Evolutionary conservation across 2,329 filamentous ascomycete species (phyloP), one percentile per base, ranked within the genome.

Genomic region (Ophiostoma australiae): DNA sequence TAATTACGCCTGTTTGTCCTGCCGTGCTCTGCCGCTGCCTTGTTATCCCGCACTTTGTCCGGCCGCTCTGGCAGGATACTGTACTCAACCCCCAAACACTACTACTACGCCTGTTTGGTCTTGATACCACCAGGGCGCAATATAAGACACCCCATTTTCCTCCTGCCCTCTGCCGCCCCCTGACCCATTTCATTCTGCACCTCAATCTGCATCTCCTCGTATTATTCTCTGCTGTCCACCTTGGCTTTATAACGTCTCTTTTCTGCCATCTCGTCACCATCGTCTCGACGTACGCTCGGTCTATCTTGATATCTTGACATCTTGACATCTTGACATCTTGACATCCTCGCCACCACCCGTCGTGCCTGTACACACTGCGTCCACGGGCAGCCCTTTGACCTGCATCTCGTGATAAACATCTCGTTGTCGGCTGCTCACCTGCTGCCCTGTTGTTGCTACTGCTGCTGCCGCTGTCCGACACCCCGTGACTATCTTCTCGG

Each of bases 21-120:
- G 58, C 27, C 58, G 58, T 63, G 58, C 27, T 35, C 58, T 63
- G 58, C 23, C 58, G 27, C 58, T 63, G 58, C 58, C 58, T 27
- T 33, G 58, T 35, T 63, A 3, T 63, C 27, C 58, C 58, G 58
- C 58, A 33, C 27, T 63, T 17, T 17, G 23, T 61, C 27, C 55
- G 33, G 55, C 55, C 27, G 58, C 13, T 27, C 27, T 35, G 27
- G 5, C 10, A 15, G 15, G 23, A 23, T 20, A 33, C 17, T 58
- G 11, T 11, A 48, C 20, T 15, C 15, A 11, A 41, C 44, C 5
- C 5, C 17, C 27, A 31, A 48, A 48, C 44, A 48, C 44, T 39
- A 11, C 37, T 11, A 39, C 27, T 39, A 39, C 37, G 13, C 37
- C 13, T 39, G 37, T 31, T 39, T 39, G 37, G 27, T 10, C 44